A percentile compares a stretch with the other conserved stretches of the same genome.
These are phyloP conservation scores for Fusarium gaditjirri DNA, from an alignment of 2,329 filamentous ascomycete genomes.

Conservation along the genomic window DNA sequence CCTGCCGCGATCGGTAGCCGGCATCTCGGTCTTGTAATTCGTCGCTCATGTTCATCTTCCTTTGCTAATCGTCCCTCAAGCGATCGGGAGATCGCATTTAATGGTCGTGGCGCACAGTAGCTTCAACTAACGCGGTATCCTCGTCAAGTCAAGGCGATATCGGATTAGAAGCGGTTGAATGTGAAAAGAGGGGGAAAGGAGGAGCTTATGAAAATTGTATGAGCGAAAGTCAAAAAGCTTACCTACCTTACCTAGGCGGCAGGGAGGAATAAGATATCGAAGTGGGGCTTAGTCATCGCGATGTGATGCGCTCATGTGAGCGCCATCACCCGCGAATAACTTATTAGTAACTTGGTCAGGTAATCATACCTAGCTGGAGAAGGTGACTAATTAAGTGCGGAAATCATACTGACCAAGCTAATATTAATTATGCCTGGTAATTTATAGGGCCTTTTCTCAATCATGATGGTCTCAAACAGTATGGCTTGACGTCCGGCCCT, in stretches of 20 bases:
- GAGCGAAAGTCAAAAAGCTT: conserved; percentile 4
- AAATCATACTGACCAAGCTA: background rate
- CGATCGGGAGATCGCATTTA: conserved; percentile 47
- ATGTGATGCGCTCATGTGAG: background rate
- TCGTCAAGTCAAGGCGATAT: background rate
- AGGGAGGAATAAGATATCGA: background rate
- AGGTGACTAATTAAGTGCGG: too few species aligned
- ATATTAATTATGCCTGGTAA: background rate
- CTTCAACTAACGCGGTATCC: conserved; percentile 27
- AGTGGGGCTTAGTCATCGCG: conserved; percentile 30
- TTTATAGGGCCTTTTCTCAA: background rate
- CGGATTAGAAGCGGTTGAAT: background rate
- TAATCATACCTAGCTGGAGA: background rate
- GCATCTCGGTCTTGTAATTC: conserved; percentile 48
- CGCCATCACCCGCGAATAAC: background rate
- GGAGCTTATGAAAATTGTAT: background rate
- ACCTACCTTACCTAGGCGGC: background rate
- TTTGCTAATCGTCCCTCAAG: conserved; percentile 44
- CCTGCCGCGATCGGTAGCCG: conserved; percentile 61
- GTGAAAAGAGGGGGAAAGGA: background rate
- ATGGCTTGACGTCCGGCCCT: background rate
- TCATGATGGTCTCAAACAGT: background rate
- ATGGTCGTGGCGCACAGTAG: conserved; percentile 59
- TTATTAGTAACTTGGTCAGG: background rate
- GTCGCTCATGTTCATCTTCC: conserved; percentile 36